phyloP scores from a whole-genome alignment of 257 asterid species.

The Rehmannia glutinosa region DNA sequence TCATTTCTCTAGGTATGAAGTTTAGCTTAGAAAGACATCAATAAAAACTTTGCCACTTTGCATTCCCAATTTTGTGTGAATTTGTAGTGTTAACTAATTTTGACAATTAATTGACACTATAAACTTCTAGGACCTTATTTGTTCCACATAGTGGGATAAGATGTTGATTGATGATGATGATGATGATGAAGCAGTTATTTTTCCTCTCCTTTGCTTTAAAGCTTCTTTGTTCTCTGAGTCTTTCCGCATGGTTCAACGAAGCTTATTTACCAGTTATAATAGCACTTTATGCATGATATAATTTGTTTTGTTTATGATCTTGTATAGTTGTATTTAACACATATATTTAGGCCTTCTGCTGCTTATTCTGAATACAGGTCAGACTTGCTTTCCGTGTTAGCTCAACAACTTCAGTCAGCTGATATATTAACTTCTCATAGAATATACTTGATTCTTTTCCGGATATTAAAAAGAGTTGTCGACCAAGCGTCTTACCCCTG shows the following conservation, averaged over 20 bases:
- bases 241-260: neutral
- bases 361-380: slow-evolving; percentile 63
- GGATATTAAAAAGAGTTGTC: slow-evolving; percentile 94
- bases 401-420: slow-evolving; percentile 83
- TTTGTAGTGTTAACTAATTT: too few species aligned
- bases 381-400: slow-evolving; percentile 84
- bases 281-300: slow-evolving; percentile 4
- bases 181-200: slow-evolving; percentile 1
- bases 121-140: too few species aligned
- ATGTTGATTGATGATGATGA: too few species aligned
- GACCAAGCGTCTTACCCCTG: slow-evolving; percentile 79
- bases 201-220: neutral
- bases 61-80: too few species aligned
- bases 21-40: too few species aligned
- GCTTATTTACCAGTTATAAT: neutral
- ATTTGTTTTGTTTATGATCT: too few species aligned
- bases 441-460: slow-evolving; percentile 83
- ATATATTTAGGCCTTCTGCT: slow-evolving; percentile 7
- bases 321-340: slow-evolving; percentile 7
- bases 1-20: too few species aligned
- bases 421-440: slow-evolving; percentile 88
- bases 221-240: neutral
- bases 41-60: too few species aligned
- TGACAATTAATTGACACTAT: too few species aligned
- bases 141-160: too few species aligned